Evolutionary conservation across 2,329 filamentous ascomycete species (phyloP), one percentile per base, ranked within the genome.

Genomic region (Epichloe coenophiala): DNA sequence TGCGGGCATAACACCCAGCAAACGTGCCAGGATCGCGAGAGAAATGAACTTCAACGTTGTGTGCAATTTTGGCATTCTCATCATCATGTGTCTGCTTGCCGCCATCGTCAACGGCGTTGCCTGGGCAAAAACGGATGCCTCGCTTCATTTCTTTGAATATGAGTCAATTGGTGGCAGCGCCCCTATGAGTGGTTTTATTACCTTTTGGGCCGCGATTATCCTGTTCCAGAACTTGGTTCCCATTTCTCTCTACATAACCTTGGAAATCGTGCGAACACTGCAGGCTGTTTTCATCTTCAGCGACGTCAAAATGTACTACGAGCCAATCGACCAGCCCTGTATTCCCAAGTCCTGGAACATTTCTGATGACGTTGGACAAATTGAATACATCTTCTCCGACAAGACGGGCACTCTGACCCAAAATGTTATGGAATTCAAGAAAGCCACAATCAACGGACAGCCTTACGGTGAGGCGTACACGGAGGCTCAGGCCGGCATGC

Each of bases 401-500:
- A 97, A 97, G 73, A 97, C 91, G 0, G 91, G 91, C 27, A 97
- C 91, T 1, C 72, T 97, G 58, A 97, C 91, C 5, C 94, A 93
- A 69, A 97, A 97, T 63, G 84, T 90, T 74, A 97, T 98, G 93
- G 94, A 98, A 66, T 98, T 97, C 78, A 98, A 97, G 68, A 98
- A 98, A 68, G 89, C 86, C 50, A 95, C 90, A 0, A 84, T 98
- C 68, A 97, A 97, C 61, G 91, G 91, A n/a, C 80, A 93, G 53
- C 83, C 90, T 0, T 98, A 98, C 58, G 93, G 94, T 54, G 93
- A 98, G 69, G 93, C 93, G 0, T 98, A 96, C 62, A 98, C 94
- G 0, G 93, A 98, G 67, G 93, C 93, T 0, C 88, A 95, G 66
- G 87, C 91, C 48, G 93, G 93, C 51, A 93, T 98, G 87, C 89